These are phyloP conservation scores for Aurantiochytrium sp. DNA, from an alignment of 108 stramenopile species.

Conservation along the genomic window DNA sequence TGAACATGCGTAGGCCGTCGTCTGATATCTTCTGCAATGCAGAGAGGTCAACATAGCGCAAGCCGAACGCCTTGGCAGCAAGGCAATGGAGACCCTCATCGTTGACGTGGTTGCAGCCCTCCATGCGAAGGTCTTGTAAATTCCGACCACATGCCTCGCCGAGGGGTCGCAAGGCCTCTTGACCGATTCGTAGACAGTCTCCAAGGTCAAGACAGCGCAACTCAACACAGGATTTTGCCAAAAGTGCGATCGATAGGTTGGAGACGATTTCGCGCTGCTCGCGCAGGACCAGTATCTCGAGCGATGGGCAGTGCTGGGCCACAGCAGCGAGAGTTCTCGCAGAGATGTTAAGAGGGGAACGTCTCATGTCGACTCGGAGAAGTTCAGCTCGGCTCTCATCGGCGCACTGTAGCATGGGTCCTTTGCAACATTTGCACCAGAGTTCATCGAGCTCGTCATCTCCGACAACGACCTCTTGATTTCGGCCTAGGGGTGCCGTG, in stretches of 20 bases:
- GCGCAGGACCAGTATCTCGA: background rate
- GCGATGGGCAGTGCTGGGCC: background rate
- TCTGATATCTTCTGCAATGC: background rate
- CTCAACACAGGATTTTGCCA: background rate
- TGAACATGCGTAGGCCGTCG: background rate
- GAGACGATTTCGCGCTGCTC: background rate
- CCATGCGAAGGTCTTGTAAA: background rate
- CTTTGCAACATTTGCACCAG: background rate
- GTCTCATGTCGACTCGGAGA: background rate
- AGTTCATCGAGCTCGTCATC: background rate
- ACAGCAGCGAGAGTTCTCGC: background rate
- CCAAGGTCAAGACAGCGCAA: background rate
- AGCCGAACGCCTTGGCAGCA: background rate
- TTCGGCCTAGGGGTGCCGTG: background rate
- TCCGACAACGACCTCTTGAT: background rate
- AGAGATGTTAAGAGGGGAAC: background rate
- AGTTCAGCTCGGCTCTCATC: background rate
- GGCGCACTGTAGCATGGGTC: background rate
- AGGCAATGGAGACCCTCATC: background rate
- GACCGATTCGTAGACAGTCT: background rate
- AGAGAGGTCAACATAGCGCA: background rate
- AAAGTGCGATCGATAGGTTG: background rate
- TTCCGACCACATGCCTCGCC: background rate
- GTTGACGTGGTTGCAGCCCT: background rate
- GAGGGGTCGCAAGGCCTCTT: background rate